A percentile compares a stretch with the other conserved stretches of the same genome.
Evolutionary conservation across 1,284 basidiomycete species (phyloP).

Genomic region (Cerioporus squamosus): DNA sequence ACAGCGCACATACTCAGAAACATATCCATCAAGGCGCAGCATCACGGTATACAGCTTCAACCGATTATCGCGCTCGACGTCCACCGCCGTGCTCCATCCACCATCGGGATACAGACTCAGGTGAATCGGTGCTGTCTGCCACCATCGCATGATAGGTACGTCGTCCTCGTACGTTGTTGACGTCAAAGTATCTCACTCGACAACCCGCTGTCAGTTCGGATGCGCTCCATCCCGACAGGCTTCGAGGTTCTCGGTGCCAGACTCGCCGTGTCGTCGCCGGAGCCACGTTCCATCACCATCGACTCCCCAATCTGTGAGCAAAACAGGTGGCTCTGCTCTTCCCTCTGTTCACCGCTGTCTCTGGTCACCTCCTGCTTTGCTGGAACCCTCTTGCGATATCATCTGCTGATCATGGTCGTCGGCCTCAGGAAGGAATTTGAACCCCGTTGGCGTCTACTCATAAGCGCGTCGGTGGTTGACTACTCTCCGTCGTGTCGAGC

Average conservation of each 20-base stretch:
- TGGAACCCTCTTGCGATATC: no score
- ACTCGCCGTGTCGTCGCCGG: slow-evolving; percentile 8
- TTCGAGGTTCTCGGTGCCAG: not conserved
- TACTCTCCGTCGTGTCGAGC: no score
- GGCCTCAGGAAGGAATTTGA: no score
- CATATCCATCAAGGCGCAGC: no score
- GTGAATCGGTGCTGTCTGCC: no score
- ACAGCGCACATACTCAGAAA: no score
- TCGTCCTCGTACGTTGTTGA: not conserved
- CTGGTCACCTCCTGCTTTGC: no score
- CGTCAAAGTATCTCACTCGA: not conserved
- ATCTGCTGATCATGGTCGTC: no score
- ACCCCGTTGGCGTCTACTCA: no score
- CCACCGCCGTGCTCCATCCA: not conserved
- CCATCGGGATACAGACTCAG: no score
- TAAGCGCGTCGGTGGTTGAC: no score
- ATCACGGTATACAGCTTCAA: not conserved
- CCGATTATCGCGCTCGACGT: not conserved
- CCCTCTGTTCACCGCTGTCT: not conserved
- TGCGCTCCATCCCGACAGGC: not conserved
- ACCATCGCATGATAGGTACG: not conserved
- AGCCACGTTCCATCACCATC: not conserved
- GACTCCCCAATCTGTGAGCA: not conserved
- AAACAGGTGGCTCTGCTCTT: no score
- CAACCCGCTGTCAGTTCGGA: not conserved